Evolutionary conservation across 768 basidiomycete species (phyloP), one percentile per base, ranked within the genome.

Genomic region (Amanita subjunquillea): DNA sequence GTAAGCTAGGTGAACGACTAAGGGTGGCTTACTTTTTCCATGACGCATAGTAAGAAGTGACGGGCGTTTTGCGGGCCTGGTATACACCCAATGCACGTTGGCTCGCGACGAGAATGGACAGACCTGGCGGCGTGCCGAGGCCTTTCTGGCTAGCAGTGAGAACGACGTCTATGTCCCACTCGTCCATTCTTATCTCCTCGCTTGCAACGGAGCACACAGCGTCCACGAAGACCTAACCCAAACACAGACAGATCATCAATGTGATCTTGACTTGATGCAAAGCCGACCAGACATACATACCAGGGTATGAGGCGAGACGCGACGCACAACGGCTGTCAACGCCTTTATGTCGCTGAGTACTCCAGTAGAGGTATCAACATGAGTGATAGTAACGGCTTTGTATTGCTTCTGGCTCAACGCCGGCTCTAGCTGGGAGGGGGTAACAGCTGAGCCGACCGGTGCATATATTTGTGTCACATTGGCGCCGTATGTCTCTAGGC

Each of bases 181-280:
- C 84, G 59, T 98, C 96, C 74, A 96, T 87, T 42, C 75, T 80
- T 60, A 99, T 93, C 65, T 97, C 92, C 65, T 98, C 96, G 59
- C 86, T 90, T 4, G 90, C 96, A 13, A 97, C 92, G 2, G 92
- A 86, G 69, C 96, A 99, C 25, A 99, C 96, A n/a, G 82, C 91
- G 62, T 99, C 96, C 54, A 92, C 73, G 6, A 88, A 73, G 40
- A 92, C 73, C 85, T 87, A 54, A 39, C 17, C 34, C 34, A 34
- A 12, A 20, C 34, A 9, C 32, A 36, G 9, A 48, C 9, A 27
- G 12, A 48, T 30, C 10, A 53, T 15, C n/a, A 25, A 29, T 22
- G 25, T 27, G 22, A 39, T 32, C 20, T 42, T 34, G 23, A 22
- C 38, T 4, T 13, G 43, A 42, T 50, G 23, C 55, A 36, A 49